Percentiles rank a stretch among this genome's conserved stretches.
These are phyloP conservation scores for Chenopodium berlandieri DNA, from an alignment of 148 eudicot species.

Conservation along the genomic window DNA sequence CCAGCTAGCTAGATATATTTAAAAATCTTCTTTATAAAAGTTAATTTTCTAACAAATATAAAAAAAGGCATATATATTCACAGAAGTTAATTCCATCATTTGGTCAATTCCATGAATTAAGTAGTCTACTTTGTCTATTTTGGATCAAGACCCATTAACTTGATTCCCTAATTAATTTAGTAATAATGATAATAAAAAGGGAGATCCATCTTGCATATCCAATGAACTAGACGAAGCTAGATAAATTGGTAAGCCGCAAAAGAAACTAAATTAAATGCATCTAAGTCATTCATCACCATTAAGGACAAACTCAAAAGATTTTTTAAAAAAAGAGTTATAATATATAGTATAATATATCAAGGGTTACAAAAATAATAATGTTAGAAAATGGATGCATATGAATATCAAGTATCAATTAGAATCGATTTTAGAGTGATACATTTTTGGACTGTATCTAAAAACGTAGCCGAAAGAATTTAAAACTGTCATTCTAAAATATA, in stretches of 20 bases:
- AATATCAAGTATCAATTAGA: slow-evolving; percentile 7
- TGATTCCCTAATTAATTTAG: neutral
- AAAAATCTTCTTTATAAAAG: too few species aligned
- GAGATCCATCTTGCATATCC: slow-evolving; percentile 20
- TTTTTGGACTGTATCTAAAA: neutral
- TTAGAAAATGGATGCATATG: neutral
- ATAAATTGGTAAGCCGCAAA: slow-evolving; percentile 18
- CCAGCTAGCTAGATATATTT: too few species aligned
- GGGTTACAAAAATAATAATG: neutral
- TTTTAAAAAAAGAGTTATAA: neutral
- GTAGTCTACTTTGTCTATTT: slow-evolving; percentile 8
- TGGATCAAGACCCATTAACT: neutral
- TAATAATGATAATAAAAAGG: neutral
- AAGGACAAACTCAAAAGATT: slow-evolving; percentile 16
- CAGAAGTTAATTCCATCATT: neutral
- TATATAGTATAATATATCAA: neutral
- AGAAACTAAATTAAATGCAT: slow-evolving; percentile 22
- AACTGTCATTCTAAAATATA: neutral
- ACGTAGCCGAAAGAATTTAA: slow-evolving; percentile 6
- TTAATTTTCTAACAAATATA: neutral
- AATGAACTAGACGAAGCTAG: slow-evolving; percentile 2
- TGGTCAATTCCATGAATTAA: slow-evolving; percentile 16
- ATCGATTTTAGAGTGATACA: slow-evolving; percentile 5
- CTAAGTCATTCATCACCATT: slow-evolving; percentile 7
- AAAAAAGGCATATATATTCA: neutral